phyloP scores from a whole-genome alignment of 1,284 basidiomycete genomes.

The Pyrrhoderma noxium region DNA sequence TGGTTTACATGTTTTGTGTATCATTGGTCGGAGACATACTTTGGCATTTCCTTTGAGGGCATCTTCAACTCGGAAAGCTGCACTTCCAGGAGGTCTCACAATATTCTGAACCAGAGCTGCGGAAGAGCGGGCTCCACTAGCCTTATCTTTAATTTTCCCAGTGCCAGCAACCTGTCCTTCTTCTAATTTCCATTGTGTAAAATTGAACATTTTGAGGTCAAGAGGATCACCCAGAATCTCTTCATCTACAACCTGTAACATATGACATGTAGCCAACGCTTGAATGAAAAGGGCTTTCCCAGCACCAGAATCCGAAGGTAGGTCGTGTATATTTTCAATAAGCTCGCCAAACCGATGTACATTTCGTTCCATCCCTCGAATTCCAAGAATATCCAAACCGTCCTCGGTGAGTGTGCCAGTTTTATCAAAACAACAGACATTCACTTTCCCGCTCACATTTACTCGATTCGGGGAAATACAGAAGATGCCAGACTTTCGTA shows the following conservation, averaged over 20 bases:
- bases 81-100: conserved; percentile 89
- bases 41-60: conserved; percentile 76
- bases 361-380: conserved; percentile 73
- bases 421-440: conserved; percentile 99
- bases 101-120: conserved; percentile 94
- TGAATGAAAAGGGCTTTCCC: conserved; percentile 84
- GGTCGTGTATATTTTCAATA: conserved; percentile 79
- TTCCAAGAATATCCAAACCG: conserved; percentile 93
- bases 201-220: conserved; percentile 97
- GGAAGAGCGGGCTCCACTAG: conserved; percentile 62
- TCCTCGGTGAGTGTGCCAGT: conserved; percentile 99
- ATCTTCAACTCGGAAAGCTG: conserved; percentile 86
- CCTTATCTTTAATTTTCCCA: conserved; percentile 60
- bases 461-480: conserved; percentile 97
- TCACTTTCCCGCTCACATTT: conserved; percentile 95
- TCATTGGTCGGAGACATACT: conserved; percentile 35
- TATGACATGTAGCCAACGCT: conserved; percentile 95
- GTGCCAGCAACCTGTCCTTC: conserved; percentile 74
- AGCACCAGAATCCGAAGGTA: conserved; percentile 63
- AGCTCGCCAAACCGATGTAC: conserved; percentile 85
- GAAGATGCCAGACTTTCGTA: conserved; percentile 87
- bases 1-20: neutral
- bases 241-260: conserved; percentile 86
- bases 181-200: conserved; percentile 94
- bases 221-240: conserved; percentile 92